phyloP scores from a whole-genome alignment of 2,329 filamentous ascomycete species.

The Venturiaceae sp. region DNA sequence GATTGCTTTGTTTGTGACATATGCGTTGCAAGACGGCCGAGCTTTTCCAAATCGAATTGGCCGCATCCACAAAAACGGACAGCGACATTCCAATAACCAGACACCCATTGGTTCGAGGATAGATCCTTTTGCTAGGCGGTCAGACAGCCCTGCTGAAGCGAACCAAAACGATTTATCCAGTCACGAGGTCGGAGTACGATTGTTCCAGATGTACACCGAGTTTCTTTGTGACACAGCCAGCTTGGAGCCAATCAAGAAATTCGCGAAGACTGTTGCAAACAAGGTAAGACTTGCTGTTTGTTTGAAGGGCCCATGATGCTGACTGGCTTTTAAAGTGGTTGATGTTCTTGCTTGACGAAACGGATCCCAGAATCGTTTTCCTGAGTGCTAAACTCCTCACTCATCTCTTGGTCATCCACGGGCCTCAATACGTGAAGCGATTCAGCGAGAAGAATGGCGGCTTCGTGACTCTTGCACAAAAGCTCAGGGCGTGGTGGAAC shows the following conservation, averaged over 20 bases:
- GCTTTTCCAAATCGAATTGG: conserved; percentile 19
- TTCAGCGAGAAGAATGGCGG: conserved; percentile 82
- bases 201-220: conserved; percentile 68
- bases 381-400: conserved; percentile 76
- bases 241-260: conserved; percentile 64
- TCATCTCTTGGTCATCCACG: conserved; percentile 73
- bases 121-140: neutral
- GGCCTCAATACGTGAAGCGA: conserved; percentile 70
- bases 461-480: conserved; percentile 73
- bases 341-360: conserved; percentile 79
- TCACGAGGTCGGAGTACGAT: conserved; percentile 61
- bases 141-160: neutral
- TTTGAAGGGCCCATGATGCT: too few relatives aligned
- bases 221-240: conserved; percentile 68
- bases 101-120: neutral
- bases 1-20: conserved; percentile 86
- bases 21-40: conserved; percentile 64
- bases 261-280: conserved; percentile 89
- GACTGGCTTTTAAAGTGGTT: conserved; percentile 55
- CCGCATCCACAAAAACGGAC: conserved; percentile 11
- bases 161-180: conserved; percentile 37
- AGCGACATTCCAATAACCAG: conserved; percentile 23
- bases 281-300: conserved; percentile 51
- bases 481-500: conserved; percentile 82
- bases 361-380: conserved; percentile 72